Percentiles rank a stretch among this genome's conserved stretches.
These are phyloP conservation scores for Stephanodiscus minutulus DNA, from an alignment of 108 stramenopile species.

Conservation along the genomic window DNA sequence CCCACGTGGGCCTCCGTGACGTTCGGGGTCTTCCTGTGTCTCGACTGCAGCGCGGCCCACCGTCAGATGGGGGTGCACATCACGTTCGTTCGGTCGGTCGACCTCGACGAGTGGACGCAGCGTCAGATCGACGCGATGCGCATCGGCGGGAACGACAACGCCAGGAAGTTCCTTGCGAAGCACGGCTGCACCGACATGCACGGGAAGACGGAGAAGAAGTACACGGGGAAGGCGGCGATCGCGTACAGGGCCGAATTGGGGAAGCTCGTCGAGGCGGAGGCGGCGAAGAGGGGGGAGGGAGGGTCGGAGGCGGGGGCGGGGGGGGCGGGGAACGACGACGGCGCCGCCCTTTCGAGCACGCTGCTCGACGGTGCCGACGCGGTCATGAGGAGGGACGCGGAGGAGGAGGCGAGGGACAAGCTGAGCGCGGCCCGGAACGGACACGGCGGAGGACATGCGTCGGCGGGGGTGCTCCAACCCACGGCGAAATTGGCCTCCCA, in stretches of 20 bases:
- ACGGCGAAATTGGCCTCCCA: conserved; percentile 72
- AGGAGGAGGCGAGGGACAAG: conserved; percentile 53
- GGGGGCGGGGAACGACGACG: conserved; percentile 58
- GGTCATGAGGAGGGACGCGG: conserved; percentile 52
- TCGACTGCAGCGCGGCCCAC: conserved; percentile 92
- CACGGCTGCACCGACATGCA: conserved; percentile 82
- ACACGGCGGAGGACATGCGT: conserved; percentile 15
- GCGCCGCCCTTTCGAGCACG: conserved; percentile 19
- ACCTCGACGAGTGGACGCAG: conserved; percentile 94
- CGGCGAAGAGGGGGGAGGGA: conserved; percentile 75
- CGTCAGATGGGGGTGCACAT: conserved; percentile 90
- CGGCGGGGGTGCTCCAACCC: conserved; percentile 56
- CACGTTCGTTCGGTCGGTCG: conserved; percentile 88
- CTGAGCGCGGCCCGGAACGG: conserved; percentile 42
- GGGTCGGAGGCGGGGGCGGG: conserved; percentile 56
- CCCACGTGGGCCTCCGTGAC: conserved; percentile 95
- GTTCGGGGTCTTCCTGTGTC: conserved; percentile 91
- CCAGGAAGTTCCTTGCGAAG: conserved; percentile 78
- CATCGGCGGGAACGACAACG: conserved; percentile 89
- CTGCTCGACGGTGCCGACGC: conserved; percentile 71
- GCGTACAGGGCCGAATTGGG: conserved; percentile 75
- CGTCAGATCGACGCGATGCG: conserved; percentile 92
- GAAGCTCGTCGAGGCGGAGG: conserved; percentile 72
- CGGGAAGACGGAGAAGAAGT: conserved; percentile 88
- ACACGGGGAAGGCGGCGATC: conserved; percentile 77